Base-by-base conservation (phyloP, 495 filamentous ascomycete genomes). In the Sordaria brevicollis region DNA sequence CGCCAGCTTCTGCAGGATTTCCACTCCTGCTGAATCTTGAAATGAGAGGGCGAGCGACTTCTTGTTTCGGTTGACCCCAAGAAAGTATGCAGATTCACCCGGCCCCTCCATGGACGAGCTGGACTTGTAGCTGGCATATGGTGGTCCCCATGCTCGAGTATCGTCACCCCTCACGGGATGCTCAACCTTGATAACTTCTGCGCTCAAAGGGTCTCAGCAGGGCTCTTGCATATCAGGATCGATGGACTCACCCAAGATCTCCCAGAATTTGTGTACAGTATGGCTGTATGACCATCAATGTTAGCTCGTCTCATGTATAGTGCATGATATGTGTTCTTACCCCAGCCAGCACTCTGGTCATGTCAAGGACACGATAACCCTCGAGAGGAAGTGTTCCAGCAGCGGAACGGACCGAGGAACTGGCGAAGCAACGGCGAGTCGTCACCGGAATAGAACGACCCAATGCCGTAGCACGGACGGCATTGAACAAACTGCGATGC, bases 231-330 rank as follows among this genome's bases (percentile, higher is more conserved):
- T 7, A 39, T 54, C 1, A 19, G 21, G 35, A 1, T 2, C 3
- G 54, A n/a, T 17, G 4, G 35, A 65, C 78, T 76, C 90, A 97
- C 95, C 95, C 95, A 74, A 99, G 84, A 79, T 99, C 95, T 72
- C 95, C 95, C 10, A 99, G 84, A 39, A 99, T 98, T 79, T 99
- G 95, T 66, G 95, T 98, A 74, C 93, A 96, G 77, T 97, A 97
- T 72, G 95, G 95, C 95, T 99, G 75, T 19, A 66, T 15, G 7
- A 71, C 11, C 19, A 21, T 33, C 35, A 66, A 33, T 65, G 33
- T 49, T 17, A 15, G 39, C 74, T 25, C 5, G 31, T 35, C 25
- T 6, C n/a, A 29, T 29, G n/a, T 1, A 33, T 29, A 25, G 49
- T n/a, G 65, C 35, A 33, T 54, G 17, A 38, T 8, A 66, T 31